A percentile compares a stretch with the other conserved stretches of the same genome.
Conservation (phyloP, 2,329 filamentous ascomycete species). For the Colletotrichum sp. region DNA sequence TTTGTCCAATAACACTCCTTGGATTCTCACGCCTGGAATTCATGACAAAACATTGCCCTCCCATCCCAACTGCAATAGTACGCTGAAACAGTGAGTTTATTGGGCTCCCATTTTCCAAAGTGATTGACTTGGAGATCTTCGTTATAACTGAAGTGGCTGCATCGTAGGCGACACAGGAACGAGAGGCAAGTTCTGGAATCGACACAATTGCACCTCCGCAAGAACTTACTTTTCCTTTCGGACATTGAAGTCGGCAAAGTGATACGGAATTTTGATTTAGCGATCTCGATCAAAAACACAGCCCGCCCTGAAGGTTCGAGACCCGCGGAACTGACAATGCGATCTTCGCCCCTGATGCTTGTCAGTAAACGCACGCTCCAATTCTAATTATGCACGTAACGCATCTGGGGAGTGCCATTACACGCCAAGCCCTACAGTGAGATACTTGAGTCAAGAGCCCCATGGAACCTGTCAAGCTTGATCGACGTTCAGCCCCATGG, state of each 20-base stretch:
- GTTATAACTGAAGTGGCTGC: too few species aligned
- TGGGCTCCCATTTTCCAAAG: too few species aligned
- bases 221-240: not conserved
- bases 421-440: not conserved
- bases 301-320: not conserved
- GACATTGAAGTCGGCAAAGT: not conserved
- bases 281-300: not conserved
- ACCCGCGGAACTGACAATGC: not conserved
- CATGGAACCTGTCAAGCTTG: not conserved
- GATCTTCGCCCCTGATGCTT: not conserved
- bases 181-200: too few species aligned
- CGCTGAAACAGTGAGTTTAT: too few species aligned
- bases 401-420: not conserved
- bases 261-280: not conserved
- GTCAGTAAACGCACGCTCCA: not conserved
- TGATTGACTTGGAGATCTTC: too few species aligned
- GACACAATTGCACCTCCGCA: not conserved
- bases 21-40: accelerated
- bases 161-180: too few species aligned
- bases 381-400: not conserved
- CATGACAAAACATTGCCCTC: too few species aligned
- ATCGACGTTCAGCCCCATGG: not conserved
- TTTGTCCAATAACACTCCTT: accelerated
- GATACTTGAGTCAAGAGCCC: not conserved
- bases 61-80: too few species aligned